Evolutionary conservation across 768 basidiomycete species (phyloP), one percentile per base, ranked within the genome.

Genomic region (Boletus edulis): DNA sequence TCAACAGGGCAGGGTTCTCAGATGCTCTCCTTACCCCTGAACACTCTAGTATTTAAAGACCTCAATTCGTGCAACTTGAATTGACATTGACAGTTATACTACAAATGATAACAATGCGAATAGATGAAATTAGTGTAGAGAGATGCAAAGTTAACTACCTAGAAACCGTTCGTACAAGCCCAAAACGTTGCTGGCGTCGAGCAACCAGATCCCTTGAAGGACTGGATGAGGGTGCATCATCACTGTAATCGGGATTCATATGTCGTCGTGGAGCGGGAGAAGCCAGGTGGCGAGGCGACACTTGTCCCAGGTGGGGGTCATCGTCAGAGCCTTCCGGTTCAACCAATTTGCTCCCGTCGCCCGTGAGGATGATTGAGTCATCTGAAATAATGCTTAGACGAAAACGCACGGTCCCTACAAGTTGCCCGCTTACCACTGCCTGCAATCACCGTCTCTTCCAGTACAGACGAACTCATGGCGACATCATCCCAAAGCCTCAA

Each of bases 211-310:
- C 76, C 54, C 76, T 73, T 47, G 78, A 73, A 8, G 82, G 82
- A 56, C 82, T 83, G 24, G 71, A 70, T 15, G 73, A 72, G 3
- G 60, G 68, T 15, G 75, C 76, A 62, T 82, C 83, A 61, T 84
- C 83, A 62, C 79, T 79, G 5, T 73, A 71, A 51, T 75, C 67
- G 18, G 54, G 57, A 32, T 50, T 62, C 56, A 71, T 66, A 20
- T 67, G 59, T 39, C 78, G 77, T 35, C 76, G 81, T 40, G 79
- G 68, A 20, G 74, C 77, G 7, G 87, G 85, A 9, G 87, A 90
- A 38, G 82, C 80, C 32, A 89, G 68, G 61, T 84, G 83, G 56
- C 80, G 79, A n/a, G 87, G 86, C 0, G 85, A 87, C 17, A 87
- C 83, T 66, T 87, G 84, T 0, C 86, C 85, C 27, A 81, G 55